Percentiles rank a stretch among this genome's conserved stretches.
phyloP scores from a whole-genome alignment of 306 rosid genomes.

The Lathyrus sativus region DNA sequence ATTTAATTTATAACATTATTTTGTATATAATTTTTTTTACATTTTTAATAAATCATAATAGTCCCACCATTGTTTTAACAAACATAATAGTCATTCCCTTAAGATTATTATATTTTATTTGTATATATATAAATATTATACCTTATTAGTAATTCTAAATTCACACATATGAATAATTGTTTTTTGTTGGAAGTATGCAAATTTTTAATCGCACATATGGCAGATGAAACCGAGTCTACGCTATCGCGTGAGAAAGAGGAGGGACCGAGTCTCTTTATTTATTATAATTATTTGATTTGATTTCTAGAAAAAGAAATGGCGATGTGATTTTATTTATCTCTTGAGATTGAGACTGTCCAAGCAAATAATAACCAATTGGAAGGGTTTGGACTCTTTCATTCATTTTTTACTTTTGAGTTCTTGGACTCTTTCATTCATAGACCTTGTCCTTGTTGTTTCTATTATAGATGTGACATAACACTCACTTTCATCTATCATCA shows the following conservation, averaged over 20 bases:
- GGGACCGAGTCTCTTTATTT: conserved; percentile 37
- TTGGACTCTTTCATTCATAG: background rate
- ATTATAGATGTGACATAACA: conserved; percentile 34
- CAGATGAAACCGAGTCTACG: conserved; percentile 41
- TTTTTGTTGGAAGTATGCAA: no score
- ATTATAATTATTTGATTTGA: no score
- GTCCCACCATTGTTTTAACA: no score
- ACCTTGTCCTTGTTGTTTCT: conserved; percentile 15
- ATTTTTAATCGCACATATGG: conserved; percentile 7
- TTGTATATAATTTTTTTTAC: no score
- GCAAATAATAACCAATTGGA: conserved; percentile 9
- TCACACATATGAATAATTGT: no score
- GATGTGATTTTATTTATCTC: background rate
- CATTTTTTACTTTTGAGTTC: background rate
- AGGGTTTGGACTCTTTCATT: conserved; percentile 38
- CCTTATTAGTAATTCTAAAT: no score
- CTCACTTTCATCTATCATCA: conserved; percentile 19
- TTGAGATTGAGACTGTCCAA: background rate
- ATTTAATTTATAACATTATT: no score
- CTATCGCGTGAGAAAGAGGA: conserved; percentile 45
- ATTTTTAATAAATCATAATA: no score
- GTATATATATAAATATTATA: no score
- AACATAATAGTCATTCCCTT: no score
- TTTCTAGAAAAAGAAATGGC: conserved; percentile 37
- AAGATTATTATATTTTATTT: no score